Evolutionary conservation across 345 rosid genomes (phyloP).

Genomic region (Murraya koenigii): DNA sequence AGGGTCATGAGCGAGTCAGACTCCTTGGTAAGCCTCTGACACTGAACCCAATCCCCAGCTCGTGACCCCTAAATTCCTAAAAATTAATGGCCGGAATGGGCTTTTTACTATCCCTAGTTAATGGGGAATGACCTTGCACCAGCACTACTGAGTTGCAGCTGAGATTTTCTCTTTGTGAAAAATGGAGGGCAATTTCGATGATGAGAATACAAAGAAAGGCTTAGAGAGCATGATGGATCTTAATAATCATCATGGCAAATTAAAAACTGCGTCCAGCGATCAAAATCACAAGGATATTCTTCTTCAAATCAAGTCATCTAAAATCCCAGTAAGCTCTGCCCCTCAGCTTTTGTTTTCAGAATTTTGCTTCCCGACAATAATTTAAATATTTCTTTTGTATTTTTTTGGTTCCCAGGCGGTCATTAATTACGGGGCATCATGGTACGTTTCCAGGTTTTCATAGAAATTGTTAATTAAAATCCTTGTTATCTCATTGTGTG

Average conservation of each 20-base stretch:
- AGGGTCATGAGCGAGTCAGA: too few relatives aligned
- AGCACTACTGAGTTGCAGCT: too few relatives aligned
- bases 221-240: constrained; percentile 24
- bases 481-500: background rate
- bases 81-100: too few relatives aligned
- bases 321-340: constrained; percentile 33
- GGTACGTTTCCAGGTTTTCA: constrained; percentile 29
- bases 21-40: too few relatives aligned
- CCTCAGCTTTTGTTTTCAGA: too few relatives aligned
- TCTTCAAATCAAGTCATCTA: constrained; percentile 46
- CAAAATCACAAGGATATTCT: constrained; percentile 39
- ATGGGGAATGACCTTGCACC: too few relatives aligned
- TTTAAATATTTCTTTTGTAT: background rate
- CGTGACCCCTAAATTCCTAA: too few relatives aligned
- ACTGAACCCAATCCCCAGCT: too few relatives aligned
- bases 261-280: constrained; percentile 50
- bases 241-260: constrained; percentile 49
- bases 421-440: constrained; percentile 65
- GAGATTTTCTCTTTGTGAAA: too few relatives aligned
- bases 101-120: too few relatives aligned
- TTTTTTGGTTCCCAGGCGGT: constrained; percentile 37
- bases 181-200: constrained; percentile 22
- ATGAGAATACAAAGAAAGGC: constrained; percentile 21
- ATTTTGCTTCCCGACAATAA: background rate
- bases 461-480: too few relatives aligned